Evolutionary conservation across 805 yeast genomes (phyloP).

Genomic region (Saccharomycopsis fibuligera): DNA sequence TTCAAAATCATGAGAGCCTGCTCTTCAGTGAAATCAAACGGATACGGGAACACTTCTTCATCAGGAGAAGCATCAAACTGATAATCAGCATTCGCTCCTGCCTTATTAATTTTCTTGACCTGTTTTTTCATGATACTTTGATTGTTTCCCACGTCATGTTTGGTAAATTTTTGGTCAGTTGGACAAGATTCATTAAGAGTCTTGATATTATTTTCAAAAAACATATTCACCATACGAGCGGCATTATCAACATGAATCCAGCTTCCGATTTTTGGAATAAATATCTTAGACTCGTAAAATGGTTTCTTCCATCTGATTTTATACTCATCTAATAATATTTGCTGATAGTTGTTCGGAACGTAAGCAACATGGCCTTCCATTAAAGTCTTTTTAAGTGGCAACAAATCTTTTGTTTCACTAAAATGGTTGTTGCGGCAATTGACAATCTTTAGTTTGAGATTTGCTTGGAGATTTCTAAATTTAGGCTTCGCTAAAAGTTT

Average conservation of each 20-base stretch:
- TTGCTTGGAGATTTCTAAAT: not conserved
- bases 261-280: not conserved
- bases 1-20: not conserved
- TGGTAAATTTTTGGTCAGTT: not conserved
- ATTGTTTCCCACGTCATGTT: not conserved
- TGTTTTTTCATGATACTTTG: not conserved
- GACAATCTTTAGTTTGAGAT: constrained; percentile 29
- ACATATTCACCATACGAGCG: not conserved
- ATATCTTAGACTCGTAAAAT: not conserved
- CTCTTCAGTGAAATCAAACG: not conserved
- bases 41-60: not conserved
- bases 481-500: not conserved
- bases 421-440: constrained; percentile 61
- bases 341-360: constrained; percentile 36
- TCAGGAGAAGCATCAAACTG: not conserved
- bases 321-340: constrained; percentile 6
- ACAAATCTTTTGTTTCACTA: constrained; percentile 38
- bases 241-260: not conserved
- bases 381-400: constrained; percentile 44
- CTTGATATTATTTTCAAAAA: not conserved
- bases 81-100: not conserved
- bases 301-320: not conserved
- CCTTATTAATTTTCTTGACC: not conserved
- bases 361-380: constrained; percentile 56
- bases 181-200: not conserved